Evolutionary conservation across 2,329 filamentous ascomycete species (phyloP), one percentile per base, ranked within the genome.

Genomic region (Basipetospora chlamydospora): DNA sequence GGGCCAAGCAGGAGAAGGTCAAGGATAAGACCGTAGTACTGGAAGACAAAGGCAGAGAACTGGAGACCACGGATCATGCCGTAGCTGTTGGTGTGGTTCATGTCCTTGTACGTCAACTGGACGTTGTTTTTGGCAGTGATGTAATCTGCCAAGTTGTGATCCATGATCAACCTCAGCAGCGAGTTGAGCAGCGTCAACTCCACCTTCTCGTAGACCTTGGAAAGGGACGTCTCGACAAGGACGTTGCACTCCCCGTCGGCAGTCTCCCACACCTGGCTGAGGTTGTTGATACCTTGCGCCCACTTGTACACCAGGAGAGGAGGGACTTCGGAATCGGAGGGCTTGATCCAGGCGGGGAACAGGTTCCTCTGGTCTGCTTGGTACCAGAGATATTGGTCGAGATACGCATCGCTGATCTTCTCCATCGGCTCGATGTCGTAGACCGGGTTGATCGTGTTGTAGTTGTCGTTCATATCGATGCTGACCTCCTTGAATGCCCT

Each of bases 391-490:
- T 98, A 98, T 52, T 98, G 92, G 50, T 98, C 90, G 33, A 98
- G 73, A 49, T 98, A 98, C 3, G 90, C 92, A 59, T 98, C 90
- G 26, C 88, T 98, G 48, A 98, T 98, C 65, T 98, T 98, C 65
- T 98, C 90, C 41, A 98, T 95, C 0, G 90, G 90, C 59, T 98
- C 92, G 41, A 98, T 90, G 47, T 98, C 90, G 53, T 98, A 98
- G 1, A 98, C 90, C 0, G 90, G 92, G 53, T 98, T 98, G 65
- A 98, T 98, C 13, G 85, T 88, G 66, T 78, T 96, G 63, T 98
- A 98, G 53, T 98, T 98, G 62, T 98, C 90, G 56, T 98, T 98
- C 90, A 98, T 98, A 54, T 98, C 90, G 46, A 98, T 98, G 38
- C 88, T 90, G 30, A 98, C 90, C 60, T 98, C 90, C 61, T 98